Evolutionary conservation across 2,329 filamentous ascomycete species (phyloP).

Genomic region (Chaetomium sp.): DNA sequence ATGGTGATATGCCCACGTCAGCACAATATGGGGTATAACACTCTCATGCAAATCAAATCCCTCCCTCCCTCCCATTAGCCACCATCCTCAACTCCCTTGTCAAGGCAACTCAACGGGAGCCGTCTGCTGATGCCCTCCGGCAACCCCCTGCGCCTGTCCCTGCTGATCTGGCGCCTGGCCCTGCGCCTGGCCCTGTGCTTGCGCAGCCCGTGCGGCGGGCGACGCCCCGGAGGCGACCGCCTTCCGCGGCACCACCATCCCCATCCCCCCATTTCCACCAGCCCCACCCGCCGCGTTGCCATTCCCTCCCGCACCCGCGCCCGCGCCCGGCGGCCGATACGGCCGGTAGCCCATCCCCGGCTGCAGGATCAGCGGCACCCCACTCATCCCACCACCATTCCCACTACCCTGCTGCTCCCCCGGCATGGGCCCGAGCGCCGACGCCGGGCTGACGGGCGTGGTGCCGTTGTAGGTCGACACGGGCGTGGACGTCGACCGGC

Average conservation of each 20-base stretch:
- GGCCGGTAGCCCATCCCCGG: conserved; percentile 27
- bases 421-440: conserved; percentile 20
- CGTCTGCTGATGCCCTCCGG: background rate
- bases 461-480: conserved; percentile 22
- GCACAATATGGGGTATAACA: background rate
- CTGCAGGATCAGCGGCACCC: conserved; percentile 26
- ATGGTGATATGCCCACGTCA: background rate
- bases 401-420: conserved; percentile 2
- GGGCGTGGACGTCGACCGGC: conserved; percentile 18
- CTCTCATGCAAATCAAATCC: background rate
- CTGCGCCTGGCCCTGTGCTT: background rate
- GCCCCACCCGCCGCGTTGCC: background rate
- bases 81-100: background rate
- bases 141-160: background rate
- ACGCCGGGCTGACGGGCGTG: conserved; percentile 20
- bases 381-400: background rate
- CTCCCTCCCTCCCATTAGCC: background rate
- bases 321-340: conserved; percentile 18
- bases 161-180: conserved; percentile 3
- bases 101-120: conserved; percentile 13
- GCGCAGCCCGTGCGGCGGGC: too few species aligned
- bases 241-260: conserved; percentile 1
- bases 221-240: background rate
- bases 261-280: background rate
- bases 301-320: background rate